Evolutionary conservation across 202 grass and related monocot species (phyloP).

Genomic region (Setaria viridis): DNA sequence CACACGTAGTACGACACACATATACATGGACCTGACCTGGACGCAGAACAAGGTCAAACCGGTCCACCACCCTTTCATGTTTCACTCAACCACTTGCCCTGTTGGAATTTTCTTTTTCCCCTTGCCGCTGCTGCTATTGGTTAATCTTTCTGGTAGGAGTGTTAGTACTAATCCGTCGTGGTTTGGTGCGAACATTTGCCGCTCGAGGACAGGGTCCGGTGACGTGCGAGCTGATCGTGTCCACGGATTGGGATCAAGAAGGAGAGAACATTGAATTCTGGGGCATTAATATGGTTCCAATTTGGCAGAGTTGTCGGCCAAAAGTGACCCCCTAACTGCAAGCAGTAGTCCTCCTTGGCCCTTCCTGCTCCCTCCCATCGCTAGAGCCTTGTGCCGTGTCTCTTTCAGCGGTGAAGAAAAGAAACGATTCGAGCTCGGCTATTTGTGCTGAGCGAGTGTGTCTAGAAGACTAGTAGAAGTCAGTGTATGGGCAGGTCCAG

Average conservation of each 20-base stretch:
- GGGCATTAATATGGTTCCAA: constrained; percentile 21
- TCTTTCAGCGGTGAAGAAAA: neutral
- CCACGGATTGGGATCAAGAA: constrained; percentile 16
- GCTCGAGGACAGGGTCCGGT: neutral
- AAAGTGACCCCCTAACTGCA: constrained; percentile 73
- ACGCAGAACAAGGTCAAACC: constrained; percentile 27
- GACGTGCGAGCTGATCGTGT: constrained; percentile 36
- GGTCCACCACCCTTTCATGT: neutral
- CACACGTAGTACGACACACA: neutral
- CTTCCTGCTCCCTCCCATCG: neutral
- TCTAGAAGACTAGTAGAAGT: neutral
- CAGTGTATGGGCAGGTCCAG: neutral
- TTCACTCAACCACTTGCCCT: constrained; percentile 3
- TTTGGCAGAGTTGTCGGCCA: constrained; percentile 56
- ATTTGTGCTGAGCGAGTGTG: neutral
- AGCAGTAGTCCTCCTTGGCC: constrained; percentile 33
- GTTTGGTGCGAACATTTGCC: constrained; percentile 44
- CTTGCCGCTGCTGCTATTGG: neutral
- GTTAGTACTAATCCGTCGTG: neutral
- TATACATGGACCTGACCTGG: constrained; percentile 6
- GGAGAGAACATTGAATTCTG: constrained; percentile 21
- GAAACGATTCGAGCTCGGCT: neutral
- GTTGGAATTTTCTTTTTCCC: neutral
- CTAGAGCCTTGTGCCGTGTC: neutral
- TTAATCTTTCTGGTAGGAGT: constrained; percentile 16